Conservation (phyloP, 208 protist genomes). For the Trichomonas vaginalis region DNA sequence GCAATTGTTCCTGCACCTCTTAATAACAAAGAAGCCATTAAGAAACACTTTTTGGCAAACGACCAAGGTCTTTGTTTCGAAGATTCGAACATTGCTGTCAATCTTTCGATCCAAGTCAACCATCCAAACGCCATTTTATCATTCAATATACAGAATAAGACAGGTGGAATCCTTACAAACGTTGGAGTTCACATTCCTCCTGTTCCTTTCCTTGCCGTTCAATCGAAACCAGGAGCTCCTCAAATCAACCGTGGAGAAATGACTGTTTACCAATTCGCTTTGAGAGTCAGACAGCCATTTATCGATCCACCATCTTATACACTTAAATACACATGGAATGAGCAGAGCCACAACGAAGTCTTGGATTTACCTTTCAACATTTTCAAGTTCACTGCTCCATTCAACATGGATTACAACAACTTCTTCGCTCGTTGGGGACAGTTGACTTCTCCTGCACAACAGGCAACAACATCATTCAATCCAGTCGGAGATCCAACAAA, state of each 20-base stretch:
- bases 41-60: background rate
- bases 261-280: background rate
- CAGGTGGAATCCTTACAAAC: background rate
- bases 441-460: background rate
- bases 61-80: background rate
- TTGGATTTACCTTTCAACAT: background rate
- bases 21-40: background rate
- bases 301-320: background rate
- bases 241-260: background rate
- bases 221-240: background rate
- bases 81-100: background rate
- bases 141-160: background rate
- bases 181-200: background rate
- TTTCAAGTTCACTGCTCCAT: background rate
- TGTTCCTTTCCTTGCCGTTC: background rate
- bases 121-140: background rate
- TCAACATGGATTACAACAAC: background rate
- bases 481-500: background rate
- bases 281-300: background rate
- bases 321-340: background rate
- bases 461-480: background rate
- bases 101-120: background rate
- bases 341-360: background rate
- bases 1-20: background rate
- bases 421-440: background rate